Conservation (phyloP, 768 basidiomycete species). For the Suillus luteus region DNA sequence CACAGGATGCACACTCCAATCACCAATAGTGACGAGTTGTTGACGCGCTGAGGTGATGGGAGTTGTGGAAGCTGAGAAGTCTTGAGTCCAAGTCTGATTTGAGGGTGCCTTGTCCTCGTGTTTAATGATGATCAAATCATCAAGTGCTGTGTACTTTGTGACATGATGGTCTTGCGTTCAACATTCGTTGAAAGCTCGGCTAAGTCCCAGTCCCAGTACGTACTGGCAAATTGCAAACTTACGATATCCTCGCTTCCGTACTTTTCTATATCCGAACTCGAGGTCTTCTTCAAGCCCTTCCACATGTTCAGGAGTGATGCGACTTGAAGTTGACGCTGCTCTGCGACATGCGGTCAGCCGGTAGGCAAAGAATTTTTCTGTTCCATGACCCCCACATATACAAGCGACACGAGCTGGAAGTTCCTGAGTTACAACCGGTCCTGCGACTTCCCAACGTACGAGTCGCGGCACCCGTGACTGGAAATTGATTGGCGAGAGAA, state of each 20-base stretch:
- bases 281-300: not conserved
- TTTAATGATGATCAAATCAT: not conserved
- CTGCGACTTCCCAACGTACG: too few species aligned
- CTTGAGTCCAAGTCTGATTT: not conserved
- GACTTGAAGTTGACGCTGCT: not conserved
- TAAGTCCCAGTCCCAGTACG: not conserved
- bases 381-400: not conserved
- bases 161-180: not conserved
- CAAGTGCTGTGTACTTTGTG: not conserved
- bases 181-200: not conserved
- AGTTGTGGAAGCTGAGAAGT: not conserved
- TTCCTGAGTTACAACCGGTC: not conserved
- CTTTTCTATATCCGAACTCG: not conserved
- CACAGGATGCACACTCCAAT: not conserved
- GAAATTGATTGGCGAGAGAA: too few species aligned
- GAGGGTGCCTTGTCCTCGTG: not conserved
- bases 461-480: too few species aligned
- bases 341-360: too few species aligned
- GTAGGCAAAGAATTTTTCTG: not conserved
- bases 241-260: not conserved
- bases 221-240: not conserved
- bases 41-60: not conserved
- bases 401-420: not conserved
- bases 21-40: not conserved
- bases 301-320: not conserved